Conservation (phyloP, 495 filamentous ascomycete species). For the Tuber brumale region DNA sequence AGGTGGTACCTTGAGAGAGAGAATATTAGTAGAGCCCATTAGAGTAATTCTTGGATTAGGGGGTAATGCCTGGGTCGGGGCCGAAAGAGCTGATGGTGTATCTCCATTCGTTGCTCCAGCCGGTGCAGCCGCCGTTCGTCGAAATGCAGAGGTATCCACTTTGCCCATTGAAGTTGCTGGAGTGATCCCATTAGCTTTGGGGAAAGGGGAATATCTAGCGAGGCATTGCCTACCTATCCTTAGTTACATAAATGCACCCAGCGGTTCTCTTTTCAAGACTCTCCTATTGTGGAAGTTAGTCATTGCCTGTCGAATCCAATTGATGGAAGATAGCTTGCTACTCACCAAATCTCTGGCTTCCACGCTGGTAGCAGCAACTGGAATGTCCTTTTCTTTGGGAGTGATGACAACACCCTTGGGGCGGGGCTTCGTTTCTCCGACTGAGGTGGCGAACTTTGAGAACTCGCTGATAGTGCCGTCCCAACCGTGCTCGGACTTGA, state of each 20-base stretch:
- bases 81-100: neutral
- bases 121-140: neutral
- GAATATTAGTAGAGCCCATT: neutral
- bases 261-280: neutral
- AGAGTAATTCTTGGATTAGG: neutral
- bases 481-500: neutral
- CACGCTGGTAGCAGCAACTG: neutral
- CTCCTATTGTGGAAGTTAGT: neutral
- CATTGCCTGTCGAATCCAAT: neutral
- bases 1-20: neutral
- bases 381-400: neutral
- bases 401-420: neutral
- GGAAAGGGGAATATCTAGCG: neutral
- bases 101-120: neutral
- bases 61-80: neutral
- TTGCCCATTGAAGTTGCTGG: neutral
- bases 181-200: neutral
- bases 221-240: neutral
- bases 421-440: neutral
- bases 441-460: neutral
- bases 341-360: neutral
- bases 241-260: neutral
- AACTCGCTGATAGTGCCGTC: neutral
- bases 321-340: neutral
- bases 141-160: neutral